phyloP scores from a whole-genome alignment of 306 rosid species.

The Pyrus bretschneideri region DNA sequence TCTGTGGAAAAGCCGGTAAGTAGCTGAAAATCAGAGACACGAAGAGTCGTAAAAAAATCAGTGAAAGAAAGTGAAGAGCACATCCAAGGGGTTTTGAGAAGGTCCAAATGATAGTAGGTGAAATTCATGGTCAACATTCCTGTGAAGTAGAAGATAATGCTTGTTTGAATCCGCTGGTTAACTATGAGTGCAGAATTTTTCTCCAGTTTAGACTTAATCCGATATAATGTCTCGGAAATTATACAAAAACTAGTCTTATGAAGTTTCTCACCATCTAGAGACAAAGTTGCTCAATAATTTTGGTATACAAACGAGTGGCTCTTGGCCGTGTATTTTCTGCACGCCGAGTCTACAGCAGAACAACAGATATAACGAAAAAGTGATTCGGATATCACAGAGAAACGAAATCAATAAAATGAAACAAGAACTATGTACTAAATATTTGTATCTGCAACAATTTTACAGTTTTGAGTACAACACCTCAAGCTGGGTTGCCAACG shows the following conservation, averaged over 20 bases:
- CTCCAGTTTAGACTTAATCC: too few relatives aligned
- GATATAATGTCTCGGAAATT: too few relatives aligned
- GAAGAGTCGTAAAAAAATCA: neutral
- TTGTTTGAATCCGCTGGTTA: neutral
- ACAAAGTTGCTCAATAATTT: neutral
- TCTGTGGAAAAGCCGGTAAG: neutral
- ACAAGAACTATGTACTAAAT: neutral
- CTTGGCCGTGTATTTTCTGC: neutral
- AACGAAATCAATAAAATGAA: neutral
- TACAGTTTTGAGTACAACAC: constrained; percentile 26
- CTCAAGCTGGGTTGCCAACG: constrained; percentile 24
- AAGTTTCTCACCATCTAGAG: neutral
- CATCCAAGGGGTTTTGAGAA: neutral
- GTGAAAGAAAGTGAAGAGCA: neutral
- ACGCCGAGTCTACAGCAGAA: neutral
- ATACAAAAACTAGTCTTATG: neutral
- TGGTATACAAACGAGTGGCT: neutral
- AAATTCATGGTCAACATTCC: neutral
- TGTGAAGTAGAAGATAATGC: neutral
- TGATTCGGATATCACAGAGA: neutral
- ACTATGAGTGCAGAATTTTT: neutral
- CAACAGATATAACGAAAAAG: neutral
- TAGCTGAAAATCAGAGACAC: neutral
- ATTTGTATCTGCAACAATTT: constrained; percentile 21
- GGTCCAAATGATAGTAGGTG: neutral